Base-by-base conservation (phyloP, 371 early-diverging fungal species). In the Mucor irregularis region DNA sequence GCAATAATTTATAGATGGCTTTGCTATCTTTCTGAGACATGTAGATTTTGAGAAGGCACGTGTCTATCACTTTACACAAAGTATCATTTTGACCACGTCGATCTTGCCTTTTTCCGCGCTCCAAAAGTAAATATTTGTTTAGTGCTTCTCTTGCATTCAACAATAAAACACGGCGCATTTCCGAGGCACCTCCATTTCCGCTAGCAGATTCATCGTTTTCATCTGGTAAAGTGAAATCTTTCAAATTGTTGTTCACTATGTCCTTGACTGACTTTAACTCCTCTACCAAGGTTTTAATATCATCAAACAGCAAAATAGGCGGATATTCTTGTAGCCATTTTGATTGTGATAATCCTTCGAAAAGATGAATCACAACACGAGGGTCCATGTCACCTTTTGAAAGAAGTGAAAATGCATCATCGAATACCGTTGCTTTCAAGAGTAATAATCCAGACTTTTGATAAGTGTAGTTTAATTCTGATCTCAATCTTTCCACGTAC, bases 351-450 rank as follows among this genome's bases (percentile, higher is more conserved):
- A 85, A 59, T 9, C 82, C 84, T 5, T 81, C 81, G 69, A 89
- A 88, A 47, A 88, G 60, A 9, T 66, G 53, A 13, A 91, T 74
- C 0, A 88, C 58, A 1, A 81, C 61, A 1, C 79, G 64, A 8
- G 91, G 92, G 63, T 89, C 87, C 13, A 88, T 53, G 14, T 79
- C 68, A 2, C 90, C 90, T 64, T 84, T 83, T 17, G 82, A 67
- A 19, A 93, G 64, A 9, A 83, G 64, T 0, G 56, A 44, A 52
- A 89, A 74, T 0, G 91, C 90, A 52, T 88, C 84, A 21, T 90
- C 87, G 65, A 90, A 90, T 0, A 85, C 49, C 0, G 89, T 85
- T 43, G 84, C 83, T 24, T 78, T 73, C 10, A 91, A 68, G 33
- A 80, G 78, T 13, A 88, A 56, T 4, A 91, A 45, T 5, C 87